Conservation (phyloP, 1,284 basidiomycete species). For the Sparassis latifolia region DNA sequence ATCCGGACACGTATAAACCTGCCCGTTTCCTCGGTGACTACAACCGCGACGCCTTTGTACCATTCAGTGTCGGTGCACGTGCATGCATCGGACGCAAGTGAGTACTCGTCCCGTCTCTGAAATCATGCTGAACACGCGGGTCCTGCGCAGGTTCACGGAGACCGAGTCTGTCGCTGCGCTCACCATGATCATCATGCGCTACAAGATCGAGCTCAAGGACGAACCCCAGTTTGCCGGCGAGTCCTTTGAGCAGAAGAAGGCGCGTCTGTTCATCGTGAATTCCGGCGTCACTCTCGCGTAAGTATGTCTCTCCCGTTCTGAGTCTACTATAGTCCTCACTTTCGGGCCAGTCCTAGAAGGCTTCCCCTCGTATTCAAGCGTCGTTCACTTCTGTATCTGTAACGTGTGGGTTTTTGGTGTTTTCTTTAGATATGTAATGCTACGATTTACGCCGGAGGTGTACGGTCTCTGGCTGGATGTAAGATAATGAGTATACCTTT, state of each 20-base stretch:
- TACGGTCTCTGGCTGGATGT: too few species aligned
- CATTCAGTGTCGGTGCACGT: conserved; percentile 31
- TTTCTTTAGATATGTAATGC: too few species aligned
- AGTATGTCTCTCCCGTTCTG: too few species aligned
- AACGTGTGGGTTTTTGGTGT: too few species aligned
- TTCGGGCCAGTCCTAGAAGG: too few species aligned
- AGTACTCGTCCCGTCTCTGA: conserved; percentile 7
- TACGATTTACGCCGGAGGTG: too few species aligned
- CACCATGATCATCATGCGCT: conserved; percentile 13
- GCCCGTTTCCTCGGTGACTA: conserved; percentile 33
- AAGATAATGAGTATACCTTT: too few species aligned
- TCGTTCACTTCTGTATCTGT: too few species aligned
- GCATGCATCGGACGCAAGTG: conserved; percentile 37
- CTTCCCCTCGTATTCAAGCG: too few species aligned
- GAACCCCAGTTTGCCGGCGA: conserved; percentile 25
- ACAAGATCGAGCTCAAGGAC: conserved; percentile 21
- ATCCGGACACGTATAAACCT: conserved; percentile 34
- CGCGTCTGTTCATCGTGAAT: conserved; percentile 14
- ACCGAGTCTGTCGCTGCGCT: conserved; percentile 23
- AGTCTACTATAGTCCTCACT: too few species aligned
- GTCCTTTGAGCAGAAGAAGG: conserved; percentile 23
- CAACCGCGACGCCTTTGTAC: conserved; percentile 34
- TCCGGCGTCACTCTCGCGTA: too few species aligned
- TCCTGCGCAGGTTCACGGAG: conserved; percentile 15
- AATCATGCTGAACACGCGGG: background rate